phyloP scores from a whole-genome alignment of 129 eudicot species.

The Ambrosia trifida region DNA sequence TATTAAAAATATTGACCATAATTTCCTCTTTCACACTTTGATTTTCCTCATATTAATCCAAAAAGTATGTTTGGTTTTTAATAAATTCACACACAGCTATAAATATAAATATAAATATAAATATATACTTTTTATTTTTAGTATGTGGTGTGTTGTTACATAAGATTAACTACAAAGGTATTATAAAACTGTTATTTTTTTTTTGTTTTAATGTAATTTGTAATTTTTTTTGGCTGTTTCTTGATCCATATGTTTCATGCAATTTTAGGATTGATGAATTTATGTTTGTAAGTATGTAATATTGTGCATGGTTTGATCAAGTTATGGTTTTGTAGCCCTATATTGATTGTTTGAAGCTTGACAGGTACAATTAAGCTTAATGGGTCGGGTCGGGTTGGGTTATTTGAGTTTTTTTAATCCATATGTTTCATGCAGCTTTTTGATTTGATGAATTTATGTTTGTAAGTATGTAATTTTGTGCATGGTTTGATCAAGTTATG shows the following conservation, averaged over 20 bases:
- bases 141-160: constrained; percentile 3
- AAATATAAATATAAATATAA: neutral
- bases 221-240: constrained; percentile 4
- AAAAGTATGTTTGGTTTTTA: constrained; percentile 20
- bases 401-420: constrained; percentile 14
- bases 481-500: neutral
- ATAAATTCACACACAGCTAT: constrained; percentile 28
- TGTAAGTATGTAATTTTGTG: neutral
- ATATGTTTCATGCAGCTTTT: constrained; percentile 18
- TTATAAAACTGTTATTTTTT: neutral
- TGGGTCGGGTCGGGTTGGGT: constrained; percentile 8
- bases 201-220: neutral
- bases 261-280: constrained; percentile 13
- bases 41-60: constrained; percentile 21
- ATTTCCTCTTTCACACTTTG: constrained; percentile 31
- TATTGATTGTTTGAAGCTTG: constrained; percentile 10
- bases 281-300: neutral
- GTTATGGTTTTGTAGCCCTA: constrained; percentile 1
- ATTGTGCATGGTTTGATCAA: neutral
- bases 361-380: neutral
- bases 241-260: constrained; percentile 5
- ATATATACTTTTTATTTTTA: neutral
- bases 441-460: constrained; percentile 18
- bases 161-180: constrained; percentile 11
- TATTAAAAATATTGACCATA: constrained; percentile 24